A percentile compares a stretch with the other conserved stretches of the same genome.
These are phyloP conservation scores for Linaria vulgaris DNA, from an alignment of 257 asterid genomes.

Conservation along the genomic window DNA sequence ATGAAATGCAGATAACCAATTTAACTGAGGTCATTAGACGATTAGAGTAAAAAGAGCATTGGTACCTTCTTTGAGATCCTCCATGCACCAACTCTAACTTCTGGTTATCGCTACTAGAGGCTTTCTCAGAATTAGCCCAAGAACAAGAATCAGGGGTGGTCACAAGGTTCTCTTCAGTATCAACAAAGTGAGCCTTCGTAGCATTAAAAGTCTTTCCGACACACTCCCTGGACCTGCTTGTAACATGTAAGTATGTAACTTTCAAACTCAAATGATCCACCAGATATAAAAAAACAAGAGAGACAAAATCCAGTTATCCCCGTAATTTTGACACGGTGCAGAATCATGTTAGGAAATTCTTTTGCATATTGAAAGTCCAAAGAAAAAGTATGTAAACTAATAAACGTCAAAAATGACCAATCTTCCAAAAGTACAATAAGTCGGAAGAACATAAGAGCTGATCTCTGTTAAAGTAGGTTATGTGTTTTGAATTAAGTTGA, in stretches of 20 bases:
- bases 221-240: slow-evolving; percentile 52
- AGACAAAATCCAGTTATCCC: too few relatives aligned
- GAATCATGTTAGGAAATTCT: too few relatives aligned
- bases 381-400: too few relatives aligned
- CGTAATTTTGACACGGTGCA: too few relatives aligned
- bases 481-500: too few relatives aligned
- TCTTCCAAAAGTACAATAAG: too few relatives aligned
- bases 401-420: too few relatives aligned
- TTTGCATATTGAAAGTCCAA: too few relatives aligned
- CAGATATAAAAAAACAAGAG: too few relatives aligned
- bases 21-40: slow-evolving; percentile 5
- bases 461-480: too few relatives aligned
- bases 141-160: slow-evolving; percentile 69
- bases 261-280: too few relatives aligned
- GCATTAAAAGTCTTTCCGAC: slow-evolving; percentile 34
- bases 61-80: slow-evolving; percentile 57
- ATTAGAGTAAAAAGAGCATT: slow-evolving; percentile 8
- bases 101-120: slow-evolving; percentile 54
- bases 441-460: too few relatives aligned
- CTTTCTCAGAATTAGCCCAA: slow-evolving; percentile 48
- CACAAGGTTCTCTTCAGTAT: slow-evolving; percentile 52
- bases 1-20: slow-evolving; percentile 19
- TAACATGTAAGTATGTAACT: background rate
- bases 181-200: slow-evolving; percentile 35
- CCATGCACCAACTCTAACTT: slow-evolving; percentile 41